These are phyloP conservation scores for Fusarium poae DNA, from an alignment of 2,329 filamentous ascomycete species.

Conservation along the genomic window DNA sequence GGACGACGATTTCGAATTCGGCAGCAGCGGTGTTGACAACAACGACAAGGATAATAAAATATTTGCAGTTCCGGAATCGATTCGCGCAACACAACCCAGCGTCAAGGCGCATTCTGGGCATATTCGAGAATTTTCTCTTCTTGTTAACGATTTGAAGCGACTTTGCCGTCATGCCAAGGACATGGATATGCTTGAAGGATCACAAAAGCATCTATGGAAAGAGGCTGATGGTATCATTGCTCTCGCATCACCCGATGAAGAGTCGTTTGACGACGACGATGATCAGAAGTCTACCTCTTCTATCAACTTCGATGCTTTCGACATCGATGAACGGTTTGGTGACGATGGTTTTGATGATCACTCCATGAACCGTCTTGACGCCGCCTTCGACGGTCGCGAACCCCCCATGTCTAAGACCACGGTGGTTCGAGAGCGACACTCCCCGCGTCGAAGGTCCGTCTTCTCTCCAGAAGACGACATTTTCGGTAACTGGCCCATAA, in stretches of 20 bases:
- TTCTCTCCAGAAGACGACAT: conserved; percentile 76
- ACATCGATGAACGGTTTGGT: conserved; percentile 60
- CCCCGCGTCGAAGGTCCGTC: conserved; percentile 69
- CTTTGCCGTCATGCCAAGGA: conserved; percentile 77
- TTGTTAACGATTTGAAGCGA: conserved; percentile 87
- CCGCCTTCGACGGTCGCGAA: conserved; percentile 59
- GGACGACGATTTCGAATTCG: conserved; percentile 91
- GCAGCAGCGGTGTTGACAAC: conserved; percentile 58
- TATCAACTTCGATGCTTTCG: conserved; percentile 56
- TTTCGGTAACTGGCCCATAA: conserved; percentile 66
- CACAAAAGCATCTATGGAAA: conserved; percentile 75
- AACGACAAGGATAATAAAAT: conserved; percentile 53
- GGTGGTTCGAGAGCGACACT: conserved; percentile 67
- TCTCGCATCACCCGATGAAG: conserved; percentile 77
- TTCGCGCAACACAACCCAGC: conserved; percentile 84
- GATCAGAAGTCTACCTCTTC: conserved; percentile 56
- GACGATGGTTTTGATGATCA: conserved; percentile 64
- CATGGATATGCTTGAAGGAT: conserved; percentile 73
- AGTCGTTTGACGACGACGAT: conserved; percentile 59
- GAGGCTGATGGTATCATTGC: conserved; percentile 91
- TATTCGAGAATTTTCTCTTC: conserved; percentile 81
- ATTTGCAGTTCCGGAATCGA: conserved; percentile 74
- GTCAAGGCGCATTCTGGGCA: conserved; percentile 88
- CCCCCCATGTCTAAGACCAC: conserved; percentile 63
- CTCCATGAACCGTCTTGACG: conserved; percentile 59